phyloP scores from a whole-genome alignment of 1,284 basidiomycete genomes.

The Papiliotrema flavescens region DNA sequence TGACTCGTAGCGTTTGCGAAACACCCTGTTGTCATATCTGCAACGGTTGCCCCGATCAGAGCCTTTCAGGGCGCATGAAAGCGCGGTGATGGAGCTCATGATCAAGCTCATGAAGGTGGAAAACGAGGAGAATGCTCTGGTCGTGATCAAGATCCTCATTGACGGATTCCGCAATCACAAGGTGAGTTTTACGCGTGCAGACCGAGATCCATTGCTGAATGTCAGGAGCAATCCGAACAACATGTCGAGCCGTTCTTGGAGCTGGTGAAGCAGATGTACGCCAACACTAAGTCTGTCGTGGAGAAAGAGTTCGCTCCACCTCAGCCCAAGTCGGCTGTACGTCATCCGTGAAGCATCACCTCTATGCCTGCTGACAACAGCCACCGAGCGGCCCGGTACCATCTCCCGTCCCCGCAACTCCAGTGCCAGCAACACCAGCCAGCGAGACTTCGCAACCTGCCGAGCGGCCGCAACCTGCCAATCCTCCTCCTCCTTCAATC shows the following conservation, averaged over 20 bases:
- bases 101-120: slow-evolving; percentile 80
- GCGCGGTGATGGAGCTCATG: slow-evolving; percentile 68
- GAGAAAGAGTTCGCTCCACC: slow-evolving; percentile 61
- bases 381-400: slow-evolving; percentile 9
- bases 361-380: neutral
- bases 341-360: no score
- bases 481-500: slow-evolving; percentile 8
- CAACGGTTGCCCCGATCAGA: slow-evolving; percentile 85
- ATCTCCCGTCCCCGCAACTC: slow-evolving; percentile 18
- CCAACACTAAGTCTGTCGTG: slow-evolving; percentile 71
- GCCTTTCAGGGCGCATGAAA: slow-evolving; percentile 65
- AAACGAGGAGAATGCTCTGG: slow-evolving; percentile 93
- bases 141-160: slow-evolving; percentile 87
- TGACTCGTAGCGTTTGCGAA: slow-evolving; percentile 63
- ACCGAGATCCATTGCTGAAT: neutral
- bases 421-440: slow-evolving; percentile 3
- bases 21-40: slow-evolving; percentile 78
- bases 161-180: slow-evolving; percentile 57
- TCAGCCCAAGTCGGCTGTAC: neutral
- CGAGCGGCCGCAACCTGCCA: slow-evolving; percentile 11
- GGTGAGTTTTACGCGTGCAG: slow-evolving; percentile 25
- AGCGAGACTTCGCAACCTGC: slow-evolving; percentile 15
- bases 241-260: slow-evolving; percentile 76
- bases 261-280: slow-evolving; percentile 69
- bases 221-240: slow-evolving; percentile 67